A percentile compares a stretch with the other conserved stretches of the same genome.
Evolutionary conservation across 768 basidiomycete genomes (phyloP).

Genomic region (Astraeus odoratus): DNA sequence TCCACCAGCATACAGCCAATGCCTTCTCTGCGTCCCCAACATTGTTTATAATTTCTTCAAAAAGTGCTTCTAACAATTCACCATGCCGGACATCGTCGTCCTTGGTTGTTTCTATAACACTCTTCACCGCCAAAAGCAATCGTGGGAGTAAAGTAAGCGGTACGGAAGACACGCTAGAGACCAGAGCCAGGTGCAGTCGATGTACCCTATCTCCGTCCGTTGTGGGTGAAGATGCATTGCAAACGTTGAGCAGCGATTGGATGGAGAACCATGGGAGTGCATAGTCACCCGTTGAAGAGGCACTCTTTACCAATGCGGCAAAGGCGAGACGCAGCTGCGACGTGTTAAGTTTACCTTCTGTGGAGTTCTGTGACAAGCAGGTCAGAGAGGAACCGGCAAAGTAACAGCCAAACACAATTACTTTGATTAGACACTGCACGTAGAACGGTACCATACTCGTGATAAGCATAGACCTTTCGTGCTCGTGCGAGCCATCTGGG

Average conservation of each 20-base stretch:
- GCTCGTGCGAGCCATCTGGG: slow-evolving; percentile 4
- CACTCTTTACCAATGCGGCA: slow-evolving; percentile 60
- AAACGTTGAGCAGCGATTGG: slow-evolving; percentile 43
- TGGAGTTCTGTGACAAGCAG: slow-evolving; percentile 47
- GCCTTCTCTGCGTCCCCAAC: slow-evolving; percentile 68
- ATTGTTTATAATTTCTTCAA: slow-evolving; percentile 54
- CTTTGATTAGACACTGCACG: slow-evolving; percentile 61
- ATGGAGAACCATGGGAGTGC: slow-evolving; percentile 68
- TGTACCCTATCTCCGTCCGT: slow-evolving; percentile 30
- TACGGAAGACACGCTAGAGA: slow-evolving; percentile 60
- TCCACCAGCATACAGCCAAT: slow-evolving; percentile 69
- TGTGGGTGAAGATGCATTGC: slow-evolving; percentile 22
- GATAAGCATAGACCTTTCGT: slow-evolving; percentile 32
- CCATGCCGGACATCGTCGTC: slow-evolving; percentile 20
- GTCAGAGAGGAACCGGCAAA: neutral
- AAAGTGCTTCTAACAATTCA: slow-evolving; percentile 52
- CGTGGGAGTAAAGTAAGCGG: slow-evolving; percentile 49
- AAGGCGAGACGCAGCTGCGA: slow-evolving; percentile 69
- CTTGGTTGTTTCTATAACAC: slow-evolving; percentile 26
- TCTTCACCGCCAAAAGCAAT: slow-evolving; percentile 43
- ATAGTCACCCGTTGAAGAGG: slow-evolving; percentile 35
- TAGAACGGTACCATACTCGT: slow-evolving; percentile 71
- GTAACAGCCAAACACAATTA: slow-evolving; percentile 20
- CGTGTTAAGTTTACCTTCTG: slow-evolving; percentile 51
- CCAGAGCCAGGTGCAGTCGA: slow-evolving; percentile 55